Conservation (phyloP, 2,329 filamentous ascomycete genomes). For the Microsporum ferrugineum region DNA sequence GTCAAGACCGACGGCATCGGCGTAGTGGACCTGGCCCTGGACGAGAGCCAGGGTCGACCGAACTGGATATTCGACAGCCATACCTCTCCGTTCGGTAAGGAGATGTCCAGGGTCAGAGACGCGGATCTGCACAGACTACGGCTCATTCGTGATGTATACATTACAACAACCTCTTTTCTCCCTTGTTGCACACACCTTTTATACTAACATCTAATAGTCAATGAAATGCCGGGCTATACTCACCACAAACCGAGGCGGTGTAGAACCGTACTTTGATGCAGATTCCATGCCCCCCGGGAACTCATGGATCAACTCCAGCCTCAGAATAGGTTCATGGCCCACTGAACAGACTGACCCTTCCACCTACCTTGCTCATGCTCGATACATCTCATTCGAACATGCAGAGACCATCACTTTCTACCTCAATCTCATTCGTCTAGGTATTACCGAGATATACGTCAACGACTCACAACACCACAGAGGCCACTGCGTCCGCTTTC, state of each 20-base stretch:
- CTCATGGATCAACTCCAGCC: background rate
- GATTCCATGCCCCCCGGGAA: background rate
- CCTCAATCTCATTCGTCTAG: background rate
- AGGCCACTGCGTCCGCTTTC: background rate
- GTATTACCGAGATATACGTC: background rate
- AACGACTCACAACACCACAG: background rate
- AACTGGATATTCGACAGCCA: slow-evolving; percentile 6
- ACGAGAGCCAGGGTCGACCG: background rate
- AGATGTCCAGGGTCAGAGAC: slow-evolving; percentile 2
- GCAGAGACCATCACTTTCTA: background rate
- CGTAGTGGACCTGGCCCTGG: slow-evolving; percentile 5
- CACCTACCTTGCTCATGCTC: background rate
- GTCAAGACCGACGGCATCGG: slow-evolving; percentile 5
- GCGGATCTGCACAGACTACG: slow-evolving; percentile 2
- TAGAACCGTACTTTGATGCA: background rate
- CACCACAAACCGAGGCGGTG: background rate
- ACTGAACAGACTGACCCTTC: background rate
- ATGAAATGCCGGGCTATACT: slow-evolving; percentile 8
- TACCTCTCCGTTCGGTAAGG: background rate
- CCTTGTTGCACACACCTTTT: background rate
- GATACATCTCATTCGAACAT: background rate
- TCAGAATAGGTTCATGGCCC: background rate
- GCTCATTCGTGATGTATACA: slow-evolving; percentile 4
- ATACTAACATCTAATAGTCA: background rate
- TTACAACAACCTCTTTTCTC: background rate